Evolutionary conservation across 164 flowering plant genomes (phyloP).

Genomic region (Vitis labrusca): DNA sequence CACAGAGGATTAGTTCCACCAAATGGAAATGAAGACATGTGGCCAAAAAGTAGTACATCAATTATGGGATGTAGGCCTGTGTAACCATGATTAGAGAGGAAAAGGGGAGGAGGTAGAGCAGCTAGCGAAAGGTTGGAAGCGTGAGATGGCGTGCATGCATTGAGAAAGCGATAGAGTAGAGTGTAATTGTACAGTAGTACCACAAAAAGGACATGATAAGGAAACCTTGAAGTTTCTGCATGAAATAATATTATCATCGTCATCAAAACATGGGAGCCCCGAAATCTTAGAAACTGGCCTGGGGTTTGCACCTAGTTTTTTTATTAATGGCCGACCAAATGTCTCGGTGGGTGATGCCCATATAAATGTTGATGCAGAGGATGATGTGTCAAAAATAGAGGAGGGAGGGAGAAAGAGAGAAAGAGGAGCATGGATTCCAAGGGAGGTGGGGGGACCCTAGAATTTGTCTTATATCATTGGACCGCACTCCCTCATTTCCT

Average conservation of each 20-base stretch:
- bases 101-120: too few species aligned
- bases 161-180: too few species aligned
- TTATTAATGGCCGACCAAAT: slow-evolving; percentile 14
- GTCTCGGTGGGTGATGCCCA: slow-evolving; percentile 9
- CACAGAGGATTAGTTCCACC: too few species aligned
- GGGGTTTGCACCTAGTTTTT: not conserved
- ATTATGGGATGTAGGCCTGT: too few species aligned
- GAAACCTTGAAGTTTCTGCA: not conserved
- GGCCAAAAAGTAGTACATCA: too few species aligned
- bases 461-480: not conserved
- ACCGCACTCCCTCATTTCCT: slow-evolving; percentile 3
- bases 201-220: not conserved
- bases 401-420: not conserved
- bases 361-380: slow-evolving; percentile 12
- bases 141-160: too few species aligned
- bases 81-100: too few species aligned
- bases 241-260: not conserved
- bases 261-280: not conserved
- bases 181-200: too few species aligned
- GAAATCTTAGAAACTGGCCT: too few species aligned
- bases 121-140: too few species aligned
- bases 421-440: slow-evolving; percentile 2
- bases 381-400: slow-evolving; percentile 2
- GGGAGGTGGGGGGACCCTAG: not conserved
- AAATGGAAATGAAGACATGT: too few species aligned